These are phyloP conservation scores for Fusarium subglutinans DNA, from an alignment of 2,329 filamentous ascomycete species.

Conservation along the genomic window DNA sequence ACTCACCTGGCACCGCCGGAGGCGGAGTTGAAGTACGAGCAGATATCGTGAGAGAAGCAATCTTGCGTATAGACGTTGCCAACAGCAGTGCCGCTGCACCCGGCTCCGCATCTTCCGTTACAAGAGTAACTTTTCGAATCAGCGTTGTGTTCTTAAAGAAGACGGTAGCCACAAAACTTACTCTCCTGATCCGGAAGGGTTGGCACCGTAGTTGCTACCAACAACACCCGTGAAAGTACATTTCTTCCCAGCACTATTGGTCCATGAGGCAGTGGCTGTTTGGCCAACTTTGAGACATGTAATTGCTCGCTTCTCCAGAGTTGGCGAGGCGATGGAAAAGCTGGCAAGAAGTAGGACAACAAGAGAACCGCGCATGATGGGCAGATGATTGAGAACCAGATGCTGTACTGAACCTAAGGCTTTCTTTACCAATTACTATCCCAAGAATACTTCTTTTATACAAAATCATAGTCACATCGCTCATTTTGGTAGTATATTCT, in stretches of 20 bases:
- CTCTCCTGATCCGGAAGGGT: constrained; percentile 53
- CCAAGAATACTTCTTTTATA: not conserved
- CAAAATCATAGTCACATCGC: not conserved
- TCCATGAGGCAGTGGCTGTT: constrained; percentile 58
- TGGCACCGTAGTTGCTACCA: constrained; percentile 59
- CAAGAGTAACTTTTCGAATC: constrained; percentile 54
- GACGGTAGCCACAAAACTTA: constrained; percentile 38
- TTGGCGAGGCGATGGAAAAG: constrained; percentile 20
- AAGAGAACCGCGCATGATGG: constrained; percentile 15
- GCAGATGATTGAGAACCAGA: not conserved
- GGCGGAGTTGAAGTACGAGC: constrained; percentile 60
- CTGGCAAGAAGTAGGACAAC: constrained; percentile 9
- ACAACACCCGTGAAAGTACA: constrained; percentile 57
- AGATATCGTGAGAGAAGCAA: constrained; percentile 61
- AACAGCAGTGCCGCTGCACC: constrained; percentile 53
- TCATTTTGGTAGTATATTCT: constrained; percentile 6
- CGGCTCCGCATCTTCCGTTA: constrained; percentile 59
- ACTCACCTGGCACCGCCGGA: constrained; percentile 55
- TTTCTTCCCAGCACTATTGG: constrained; percentile 51
- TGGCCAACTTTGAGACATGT: constrained; percentile 36
- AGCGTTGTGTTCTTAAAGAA: not conserved
- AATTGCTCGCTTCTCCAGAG: constrained; percentile 27
- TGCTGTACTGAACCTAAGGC: not conserved
- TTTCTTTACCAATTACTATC: not conserved
- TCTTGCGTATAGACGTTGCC: constrained; percentile 61